Base-by-base conservation (phyloP, 345 rosid species). In the Luvunga scandens region DNA sequence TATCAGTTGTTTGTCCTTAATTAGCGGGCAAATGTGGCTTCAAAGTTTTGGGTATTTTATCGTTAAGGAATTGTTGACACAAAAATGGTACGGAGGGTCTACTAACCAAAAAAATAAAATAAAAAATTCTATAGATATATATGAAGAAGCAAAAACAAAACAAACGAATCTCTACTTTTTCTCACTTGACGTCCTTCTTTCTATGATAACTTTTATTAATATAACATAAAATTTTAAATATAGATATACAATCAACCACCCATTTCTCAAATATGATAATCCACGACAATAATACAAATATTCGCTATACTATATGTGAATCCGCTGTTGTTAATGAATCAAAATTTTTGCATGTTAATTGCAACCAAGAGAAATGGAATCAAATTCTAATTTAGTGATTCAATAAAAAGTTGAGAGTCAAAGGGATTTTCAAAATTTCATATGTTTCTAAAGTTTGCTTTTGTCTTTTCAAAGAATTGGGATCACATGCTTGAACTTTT, bases 361-460 rank as follows among this genome's bases (percentile, higher is more conserved):
- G 25, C 13, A 64, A 75, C 70, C 77, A 63, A 63, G 76, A 48
- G 71, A 75, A 65, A 75, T 2, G 48, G 78, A 75, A 75, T 64
- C 78, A 65, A 75, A 64, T 75, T 75, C 77, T 61, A 38, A 27
- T 24, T 9, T 39, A 36, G 67, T 34, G 67, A 60, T 73, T 65
- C 45, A 65, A 34, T 21, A 27, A 0, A 73, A 74, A 27, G 66
- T 3, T 6, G 33, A 73, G 57, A 30, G 57, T 62, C 59, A 28
- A 74, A 4, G 34, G 60, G 45, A 27, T 75, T 75, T 19, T 45
- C 39, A 21, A 42, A 42, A 1, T 33, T 21, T 72, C 64, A 56
- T 55, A 72, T 7, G 75, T 53, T 72, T 55, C 10, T 75, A 75
- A 63, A 63, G 70, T 63, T 61, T 45, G 21, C 69, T 75, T 75